Conservation (phyloP, 1,284 basidiomycete genomes). For the Xerocomus minutiporus region DNA sequence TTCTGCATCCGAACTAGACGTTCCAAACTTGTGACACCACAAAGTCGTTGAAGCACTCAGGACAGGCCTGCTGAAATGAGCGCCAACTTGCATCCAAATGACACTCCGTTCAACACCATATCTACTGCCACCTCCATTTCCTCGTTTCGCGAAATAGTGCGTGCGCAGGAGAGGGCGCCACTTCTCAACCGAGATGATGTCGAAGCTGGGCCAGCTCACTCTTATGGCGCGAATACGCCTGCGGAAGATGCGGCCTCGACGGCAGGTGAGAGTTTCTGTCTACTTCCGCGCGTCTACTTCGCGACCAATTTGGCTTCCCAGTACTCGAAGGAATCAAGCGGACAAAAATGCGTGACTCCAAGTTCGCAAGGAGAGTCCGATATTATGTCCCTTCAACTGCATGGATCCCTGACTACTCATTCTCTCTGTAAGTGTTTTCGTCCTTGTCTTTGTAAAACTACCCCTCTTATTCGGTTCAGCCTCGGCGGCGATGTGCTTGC, state of each 20-base stretch:
- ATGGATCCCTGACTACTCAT: slow-evolving; percentile 84
- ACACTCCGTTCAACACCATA: slow-evolving; percentile 20
- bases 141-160: slow-evolving; percentile 27
- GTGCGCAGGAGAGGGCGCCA: slow-evolving; percentile 17
- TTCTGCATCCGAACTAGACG: too few species aligned
- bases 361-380: slow-evolving; percentile 36
- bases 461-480: slow-evolving; percentile 36
- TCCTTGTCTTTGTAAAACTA: neutral
- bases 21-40: neutral
- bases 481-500: slow-evolving; percentile 79
- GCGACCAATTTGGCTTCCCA: neutral
- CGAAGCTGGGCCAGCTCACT: slow-evolving; percentile 20
- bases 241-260: slow-evolving; percentile 17
- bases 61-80: slow-evolving; percentile 14
- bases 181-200: slow-evolving; percentile 26
- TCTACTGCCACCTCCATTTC: slow-evolving; percentile 28
- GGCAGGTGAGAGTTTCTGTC: slow-evolving; percentile 14
- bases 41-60: neutral
- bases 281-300: neutral
- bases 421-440: slow-evolving; percentile 55
- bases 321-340: slow-evolving; percentile 18
- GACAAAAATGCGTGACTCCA: slow-evolving; percentile 23
- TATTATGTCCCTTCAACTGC: slow-evolving; percentile 69
- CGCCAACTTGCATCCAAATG: slow-evolving; percentile 1
- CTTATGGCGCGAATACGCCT: slow-evolving; percentile 19